Base-by-base conservation (phyloP, 768 basidiomycete species). In the Pulveroboletus sp. region DNA sequence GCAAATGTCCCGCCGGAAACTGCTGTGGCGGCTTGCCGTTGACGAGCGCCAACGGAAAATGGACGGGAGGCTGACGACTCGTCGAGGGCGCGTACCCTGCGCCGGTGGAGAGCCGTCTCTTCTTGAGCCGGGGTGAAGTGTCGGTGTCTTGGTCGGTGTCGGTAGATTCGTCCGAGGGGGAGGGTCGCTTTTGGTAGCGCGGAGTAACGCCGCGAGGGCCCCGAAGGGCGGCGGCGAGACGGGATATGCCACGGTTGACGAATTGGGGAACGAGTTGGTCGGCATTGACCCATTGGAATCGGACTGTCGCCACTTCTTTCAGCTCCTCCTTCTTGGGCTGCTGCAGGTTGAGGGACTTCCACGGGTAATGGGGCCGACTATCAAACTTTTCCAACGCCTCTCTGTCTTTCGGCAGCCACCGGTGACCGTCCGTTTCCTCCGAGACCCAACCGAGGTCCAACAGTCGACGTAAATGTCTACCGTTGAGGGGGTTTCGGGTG, bases 11-110 rank as follows among this genome's bases (percentile, higher is more conserved):
- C 4, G 63, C 57, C 8, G 65, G 61, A 38, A 54, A 65, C 38
- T 67, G 67, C 17, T 63, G 64, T 35, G 67, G 65, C 37, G 63
- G 60, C 25, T 55, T 69, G 29, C 67, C 65, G 16, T 65, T 63
- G 32, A 69, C 42, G 42, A 63, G 40, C 20, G 56, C 39, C 47
- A 59, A 45, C 13, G 67, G 58, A 11, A 44, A 12, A 2, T 55
- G 50, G n/a, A n/a, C n/a, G n/a, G n/a, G n/a, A n/a, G n/a, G n/a
- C n/a, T n/a, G n/a, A n/a, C n/a, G 34, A 38, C 36, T 43, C 13
- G 62, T 9, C 5, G 33, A 9, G 6, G 51, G 39, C 12, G 34
- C 27, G 1, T 45, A 21, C 8, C 51, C 51, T 23, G 39, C 33
- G 27, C 36, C 35, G 3, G 33, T 40, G n/a, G 51, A 57, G 35